These are phyloP conservation scores for Ophiostoma quercus DNA, from an alignment of 2,329 filamentous ascomycete species.

Conservation along the genomic window DNA sequence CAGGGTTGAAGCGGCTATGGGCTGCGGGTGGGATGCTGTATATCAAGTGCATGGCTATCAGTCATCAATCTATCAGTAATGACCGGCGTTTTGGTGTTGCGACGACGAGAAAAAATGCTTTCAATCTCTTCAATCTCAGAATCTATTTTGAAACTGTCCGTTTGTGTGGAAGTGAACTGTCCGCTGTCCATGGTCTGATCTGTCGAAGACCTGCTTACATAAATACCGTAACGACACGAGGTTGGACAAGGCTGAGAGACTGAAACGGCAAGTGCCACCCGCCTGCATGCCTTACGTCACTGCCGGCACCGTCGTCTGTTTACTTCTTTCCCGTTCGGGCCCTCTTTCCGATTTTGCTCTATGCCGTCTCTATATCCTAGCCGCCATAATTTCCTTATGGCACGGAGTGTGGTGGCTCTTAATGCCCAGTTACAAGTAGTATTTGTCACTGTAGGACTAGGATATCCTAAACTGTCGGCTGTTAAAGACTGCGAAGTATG, in stretches of 20 bases:
- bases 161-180: not conserved
- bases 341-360: not conserved
- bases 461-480: not conserved
- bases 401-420: not conserved
- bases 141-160: constrained; percentile 5
- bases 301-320: not conserved
- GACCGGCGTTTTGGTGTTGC: constrained; percentile 14
- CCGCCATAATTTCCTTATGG: too few relatives aligned
- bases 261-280: not conserved
- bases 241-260: not conserved
- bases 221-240: not conserved
- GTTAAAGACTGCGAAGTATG: not conserved
- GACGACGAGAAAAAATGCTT: constrained; percentile 6
- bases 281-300: not conserved
- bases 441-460: not conserved
- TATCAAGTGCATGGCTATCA: not conserved
- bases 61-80: constrained; percentile 9
- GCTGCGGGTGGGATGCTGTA: constrained; percentile 3
- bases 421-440: not conserved
- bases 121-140: constrained; percentile 11
- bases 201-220: not conserved
- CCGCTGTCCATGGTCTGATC: too few relatives aligned
- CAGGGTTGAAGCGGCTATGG: not conserved
- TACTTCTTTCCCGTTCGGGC: constrained; percentile 4
- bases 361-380: not conserved